Percentiles rank a stretch among this genome's conserved stretches.
phyloP scores from a whole-genome alignment of 208 protist species.

The Zelonia costaricensis region DNA sequence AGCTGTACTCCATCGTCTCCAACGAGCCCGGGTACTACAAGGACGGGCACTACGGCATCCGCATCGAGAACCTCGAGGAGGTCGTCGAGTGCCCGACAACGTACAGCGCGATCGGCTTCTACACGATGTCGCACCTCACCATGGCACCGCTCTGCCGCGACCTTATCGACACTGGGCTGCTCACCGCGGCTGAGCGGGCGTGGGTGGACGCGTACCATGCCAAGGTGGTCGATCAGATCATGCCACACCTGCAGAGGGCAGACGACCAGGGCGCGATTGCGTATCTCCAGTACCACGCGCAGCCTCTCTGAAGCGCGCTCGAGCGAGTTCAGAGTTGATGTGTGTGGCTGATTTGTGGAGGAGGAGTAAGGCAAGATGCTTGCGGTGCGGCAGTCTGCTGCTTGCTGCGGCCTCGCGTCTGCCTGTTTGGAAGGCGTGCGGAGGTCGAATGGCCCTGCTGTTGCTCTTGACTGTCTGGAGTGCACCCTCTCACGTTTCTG shows the following conservation, averaged over 20 bases:
- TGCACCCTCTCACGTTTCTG: no score
- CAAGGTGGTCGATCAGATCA: constrained; percentile 42
- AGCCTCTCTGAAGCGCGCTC: constrained; percentile 33
- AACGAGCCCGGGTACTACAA: constrained; percentile 98
- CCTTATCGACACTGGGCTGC: constrained; percentile 80
- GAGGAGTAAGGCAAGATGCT: no score
- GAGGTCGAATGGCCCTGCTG: no score
- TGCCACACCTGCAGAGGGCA: constrained; percentile 43
- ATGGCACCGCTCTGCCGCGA: constrained; percentile 89
- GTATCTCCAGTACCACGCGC: constrained; percentile 80
- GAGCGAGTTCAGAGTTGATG: no score
- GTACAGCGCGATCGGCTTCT: constrained; percentile 61
- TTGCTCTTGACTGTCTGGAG: no score
- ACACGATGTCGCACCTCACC: constrained; percentile 86
- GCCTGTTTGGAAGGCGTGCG: no score
- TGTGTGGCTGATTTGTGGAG: no score
- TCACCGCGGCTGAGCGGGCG: constrained; percentile 67
- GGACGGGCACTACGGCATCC: constrained; percentile 96
- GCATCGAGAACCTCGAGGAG: constrained; percentile 97
- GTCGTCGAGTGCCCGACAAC: constrained; percentile 62
- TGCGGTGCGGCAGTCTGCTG: no score
- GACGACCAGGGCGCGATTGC: constrained; percentile 53
- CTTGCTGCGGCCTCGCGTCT: no score
- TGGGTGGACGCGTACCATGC: constrained; percentile 85
- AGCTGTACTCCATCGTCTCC: constrained; percentile 72